Base-by-base conservation (phyloP, 805 yeast genomes). In the Saccharomycopsis olivae region DNA sequence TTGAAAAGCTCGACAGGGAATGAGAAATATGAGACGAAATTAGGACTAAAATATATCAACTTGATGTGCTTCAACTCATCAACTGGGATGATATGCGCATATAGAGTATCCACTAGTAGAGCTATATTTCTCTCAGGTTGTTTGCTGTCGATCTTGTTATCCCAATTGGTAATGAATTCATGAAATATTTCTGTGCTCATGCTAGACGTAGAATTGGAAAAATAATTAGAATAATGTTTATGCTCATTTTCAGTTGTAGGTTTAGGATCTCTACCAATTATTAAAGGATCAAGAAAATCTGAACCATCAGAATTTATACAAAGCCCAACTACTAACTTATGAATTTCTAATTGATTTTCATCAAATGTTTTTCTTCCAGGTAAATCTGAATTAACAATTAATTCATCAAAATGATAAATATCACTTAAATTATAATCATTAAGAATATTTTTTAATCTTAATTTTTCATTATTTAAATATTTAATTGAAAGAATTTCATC, bases 361-460 rank as follows among this genome's bases (percentile, higher is more conserved):
- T 33, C 41, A 32, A 39, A 43, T 9, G 10, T 4, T 25, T 43
- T 43, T 18, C 35, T 20, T 10, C 47, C 44, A 18, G 44, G 47
- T 11, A 54, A 32, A 16, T 54, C 47, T 14, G 52, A 42, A 0
- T 53, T 45, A 1, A 54, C 38, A 5, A 53, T 36, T 16, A 62
- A 51, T 39, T 64, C 68, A 49, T 64, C 68, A 29, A 63, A 44
- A 39, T 60, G 64, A 39, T 51, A 64, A 6, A 64, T 49, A 35
- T 60, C 58, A n/a, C 41, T 42, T 1, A 49, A 48, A 2, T 44
- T 39, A 35, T 46, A 53, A 5, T 39, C 38, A 2, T 37, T 19
- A 6, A 62, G 43, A 1, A 25, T 18, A 5, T 27, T 15, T 33
- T 41, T 43, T 1, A 62, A 27, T 25, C 65, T 38, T 5, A 35